Conservation (phyloP, 441 rosid genomes). For the Croton setiger region DNA sequence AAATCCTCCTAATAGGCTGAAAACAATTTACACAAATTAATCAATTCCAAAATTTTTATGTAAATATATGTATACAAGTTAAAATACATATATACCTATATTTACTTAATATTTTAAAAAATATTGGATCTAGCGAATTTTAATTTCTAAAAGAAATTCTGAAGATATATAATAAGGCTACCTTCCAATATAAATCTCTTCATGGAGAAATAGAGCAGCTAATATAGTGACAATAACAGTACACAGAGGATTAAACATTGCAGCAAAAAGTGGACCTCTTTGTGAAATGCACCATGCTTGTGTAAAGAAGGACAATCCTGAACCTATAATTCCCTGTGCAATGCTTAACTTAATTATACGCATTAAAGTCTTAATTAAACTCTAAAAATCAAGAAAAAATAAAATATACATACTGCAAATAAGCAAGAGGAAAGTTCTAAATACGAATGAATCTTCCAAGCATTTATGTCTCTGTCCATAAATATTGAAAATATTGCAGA, state of each 20-base stretch:
- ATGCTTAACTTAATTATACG: background rate
- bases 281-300: slow-evolving; percentile 60
- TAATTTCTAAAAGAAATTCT: background rate
- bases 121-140: no score
- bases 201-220: slow-evolving; percentile 48
- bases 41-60: no score
- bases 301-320: slow-evolving; percentile 26
- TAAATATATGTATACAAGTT: no score
- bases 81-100: no score
- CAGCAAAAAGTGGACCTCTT: slow-evolving; percentile 58
- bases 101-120: no score
- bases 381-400: background rate
- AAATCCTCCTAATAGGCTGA: slow-evolving; percentile 56
- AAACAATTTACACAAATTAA: background rate
- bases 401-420: background rate
- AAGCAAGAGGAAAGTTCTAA: background rate
- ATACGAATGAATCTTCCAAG: slow-evolving; percentile 15
- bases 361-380: background rate
- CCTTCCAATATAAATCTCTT: slow-evolving; percentile 57
- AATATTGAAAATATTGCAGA: slow-evolving; percentile 38
- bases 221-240: slow-evolving; percentile 51
- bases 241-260: slow-evolving; percentile 53
- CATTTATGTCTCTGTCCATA: slow-evolving; percentile 35
- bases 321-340: background rate
- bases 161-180: slow-evolving; percentile 20